Evolutionary conservation across 805 yeast species (phyloP), one percentile per base, ranked within the genome.

Genomic region (Saccharomycopsis guyanensis): DNA sequence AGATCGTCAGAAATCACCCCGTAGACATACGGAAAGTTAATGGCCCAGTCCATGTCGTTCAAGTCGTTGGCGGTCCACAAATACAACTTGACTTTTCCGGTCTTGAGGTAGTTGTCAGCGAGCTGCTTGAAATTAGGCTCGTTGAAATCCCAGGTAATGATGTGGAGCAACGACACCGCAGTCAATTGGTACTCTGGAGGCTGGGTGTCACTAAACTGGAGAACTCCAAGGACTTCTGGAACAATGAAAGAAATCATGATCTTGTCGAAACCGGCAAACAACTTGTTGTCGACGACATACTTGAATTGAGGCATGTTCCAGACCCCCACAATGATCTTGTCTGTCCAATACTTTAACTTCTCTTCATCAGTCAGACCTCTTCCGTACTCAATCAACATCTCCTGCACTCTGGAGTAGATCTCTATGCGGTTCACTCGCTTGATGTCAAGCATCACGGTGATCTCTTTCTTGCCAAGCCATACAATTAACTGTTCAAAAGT

Each of bases 361-460:
- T 24, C 19, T 4, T 25, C 22, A 16, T 10, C 13, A 18, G 16
- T 20, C 27, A 29, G 13, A 2, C 51, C 50, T 5, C 47, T 37
- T 18, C 45, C 31, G 27, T 40, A 49, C 19, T n/a, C 20, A 4
- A 43, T 31, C 35, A 65, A 49, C 1, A 56, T 53, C 7, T 50
- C 40, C 33, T 63, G 50, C 22, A 67, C 50, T 24, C 59, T 35
- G 2, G 53, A 55, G 32, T 54, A 56, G 13, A 67, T 74, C n/a
- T 66, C 83, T 54, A 72, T 78, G 39, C 70, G 68, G 10, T 65
- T 52, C 19, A 51, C 71, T 25, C 71, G 75, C 43, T 47, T 75
- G 38, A 57, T 80, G 54, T 87, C 88, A 62, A 95, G 94, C 8
- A 57, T 85, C 8, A 56, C 72, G 19, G 70, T 87, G 45, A 69